These are phyloP conservation scores for Wallacemonas sp. DNA, from an alignment of 208 protist genomes.

Conservation along the genomic window DNA sequence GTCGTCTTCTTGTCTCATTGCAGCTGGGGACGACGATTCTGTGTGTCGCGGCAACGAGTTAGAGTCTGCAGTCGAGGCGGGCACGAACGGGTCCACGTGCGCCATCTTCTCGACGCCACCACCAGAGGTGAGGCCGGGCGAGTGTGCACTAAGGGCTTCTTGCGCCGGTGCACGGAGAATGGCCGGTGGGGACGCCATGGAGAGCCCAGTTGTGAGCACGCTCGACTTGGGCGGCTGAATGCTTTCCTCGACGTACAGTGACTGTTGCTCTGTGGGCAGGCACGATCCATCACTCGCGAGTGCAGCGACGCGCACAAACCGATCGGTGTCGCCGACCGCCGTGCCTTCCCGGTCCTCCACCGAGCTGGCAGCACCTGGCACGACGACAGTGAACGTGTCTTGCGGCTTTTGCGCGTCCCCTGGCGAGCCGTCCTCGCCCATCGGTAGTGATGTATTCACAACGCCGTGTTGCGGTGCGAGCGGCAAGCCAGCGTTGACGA, in stretches of 20 bases:
- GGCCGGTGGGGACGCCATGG: background rate
- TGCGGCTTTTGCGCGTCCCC: no score
- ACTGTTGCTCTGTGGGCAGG: background rate
- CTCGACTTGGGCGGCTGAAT: background rate
- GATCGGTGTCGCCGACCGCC: no score
- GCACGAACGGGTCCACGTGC: background rate
- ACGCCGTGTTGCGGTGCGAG: background rate
- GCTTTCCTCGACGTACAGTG: background rate
- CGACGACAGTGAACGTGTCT: no score
- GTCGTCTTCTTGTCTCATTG: no score
- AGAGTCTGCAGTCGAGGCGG: background rate
- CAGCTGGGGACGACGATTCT: no score
- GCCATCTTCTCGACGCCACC: no score
- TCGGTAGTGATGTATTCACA: no score
- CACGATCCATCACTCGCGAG: background rate
- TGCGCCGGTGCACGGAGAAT: slow-evolving; percentile 1
- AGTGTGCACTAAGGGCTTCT: background rate
- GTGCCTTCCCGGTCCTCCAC: no score
- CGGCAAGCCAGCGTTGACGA: background rate
- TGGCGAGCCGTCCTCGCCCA: no score
- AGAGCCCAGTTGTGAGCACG: background rate
- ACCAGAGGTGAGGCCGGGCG: no score
- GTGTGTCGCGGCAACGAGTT: no score
- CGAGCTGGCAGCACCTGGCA: no score
- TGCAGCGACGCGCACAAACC: background rate